phyloP scores from a whole-genome alignment of 2,329 filamentous ascomycete genomes.

The Aureobasidium sp. region DNA sequence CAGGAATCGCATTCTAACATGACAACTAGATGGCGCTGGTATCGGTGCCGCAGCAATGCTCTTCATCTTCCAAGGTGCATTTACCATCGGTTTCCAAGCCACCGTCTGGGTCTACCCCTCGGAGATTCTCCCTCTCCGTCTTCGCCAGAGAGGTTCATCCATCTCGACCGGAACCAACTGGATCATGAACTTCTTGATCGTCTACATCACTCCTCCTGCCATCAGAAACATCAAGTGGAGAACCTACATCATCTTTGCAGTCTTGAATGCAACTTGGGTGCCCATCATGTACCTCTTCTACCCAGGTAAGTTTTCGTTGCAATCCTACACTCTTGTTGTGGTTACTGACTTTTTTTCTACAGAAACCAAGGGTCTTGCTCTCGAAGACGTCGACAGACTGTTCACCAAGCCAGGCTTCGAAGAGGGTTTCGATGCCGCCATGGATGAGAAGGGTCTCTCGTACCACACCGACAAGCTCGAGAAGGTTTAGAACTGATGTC shows the following conservation, averaged over 20 bases:
- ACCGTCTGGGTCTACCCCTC: conserved; percentile 56
- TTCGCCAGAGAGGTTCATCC: conserved; percentile 24
- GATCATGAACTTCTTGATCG: conserved; percentile 17
- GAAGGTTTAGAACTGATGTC: background rate
- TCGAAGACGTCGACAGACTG: conserved; percentile 14
- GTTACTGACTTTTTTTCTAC: background rate
- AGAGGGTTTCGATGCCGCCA: background rate
- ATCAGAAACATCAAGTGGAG: conserved; percentile 47
- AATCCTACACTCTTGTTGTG: background rate
- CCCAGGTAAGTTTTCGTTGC: background rate
- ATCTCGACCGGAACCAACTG: conserved; percentile 26
- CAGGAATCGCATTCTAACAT: background rate
- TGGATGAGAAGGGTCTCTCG: background rate
- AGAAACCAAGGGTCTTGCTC: background rate
- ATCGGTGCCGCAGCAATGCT: conserved; percentile 43
- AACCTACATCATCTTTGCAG: conserved; percentile 49
- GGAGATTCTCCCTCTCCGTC: conserved; percentile 49
- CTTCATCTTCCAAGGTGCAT: conserved; percentile 56
- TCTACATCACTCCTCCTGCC: conserved; percentile 52
- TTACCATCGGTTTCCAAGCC: conserved; percentile 51
- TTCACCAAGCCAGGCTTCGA: conserved; percentile 9
- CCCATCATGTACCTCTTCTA: conserved; percentile 11
- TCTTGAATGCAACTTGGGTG: conserved; percentile 21
- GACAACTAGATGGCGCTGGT: conserved; percentile 13
- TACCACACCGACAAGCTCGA: background rate